Evolutionary conservation across 257 asterid species (phyloP), one percentile per base, ranked within the genome.

Genomic region (Nicotiana sylvestris): DNA sequence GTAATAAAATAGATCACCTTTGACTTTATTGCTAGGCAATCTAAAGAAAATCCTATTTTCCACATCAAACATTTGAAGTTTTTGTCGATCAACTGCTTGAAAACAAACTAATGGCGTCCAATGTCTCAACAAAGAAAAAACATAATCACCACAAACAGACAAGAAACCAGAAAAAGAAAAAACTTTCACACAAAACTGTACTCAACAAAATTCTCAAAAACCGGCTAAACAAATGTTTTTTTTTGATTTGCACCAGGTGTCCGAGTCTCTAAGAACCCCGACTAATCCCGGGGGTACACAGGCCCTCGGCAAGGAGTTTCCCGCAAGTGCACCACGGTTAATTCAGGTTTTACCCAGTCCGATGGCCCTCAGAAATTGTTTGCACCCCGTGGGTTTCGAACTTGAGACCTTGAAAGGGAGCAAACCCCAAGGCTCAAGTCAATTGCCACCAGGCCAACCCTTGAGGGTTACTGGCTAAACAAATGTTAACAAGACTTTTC

Each of bases 401-500:
- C 21, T 21, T 21, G 21, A 21, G 21, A 21, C 21, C 21, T 21
- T 21, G 21, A 21, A 21, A 21, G 21, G 21, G 21, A 21, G 21
- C 21, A 21, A 21, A 21, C 21, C 21, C 21, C 21, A 21, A 21
- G 21, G 21, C 21, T 21, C 21, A 21, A 21, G 21, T 21, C 21
- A 21, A 21, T 21, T 21, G 21, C 21, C 21, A 21, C 21, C 21
- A 21, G 21, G 21, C 21, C 21, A 21, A 21, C 21, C 21, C 21
- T 0, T 21, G 21, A 21, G 21, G 21, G 21, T 21, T 21, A 21
- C 21, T 12, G 66, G 33, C 51, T 21, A 30, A 57, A 78, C 4
- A 29, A 56, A 69, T 29, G 46, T n/a, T 35, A 39, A 51, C 62
- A 55, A 46, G 70, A 84, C 46, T 72, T 78, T 57, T 83, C 57